Evolutionary conservation across 2,329 filamentous ascomycete species (phyloP).

Genomic region (Claviceps pusilla): DNA sequence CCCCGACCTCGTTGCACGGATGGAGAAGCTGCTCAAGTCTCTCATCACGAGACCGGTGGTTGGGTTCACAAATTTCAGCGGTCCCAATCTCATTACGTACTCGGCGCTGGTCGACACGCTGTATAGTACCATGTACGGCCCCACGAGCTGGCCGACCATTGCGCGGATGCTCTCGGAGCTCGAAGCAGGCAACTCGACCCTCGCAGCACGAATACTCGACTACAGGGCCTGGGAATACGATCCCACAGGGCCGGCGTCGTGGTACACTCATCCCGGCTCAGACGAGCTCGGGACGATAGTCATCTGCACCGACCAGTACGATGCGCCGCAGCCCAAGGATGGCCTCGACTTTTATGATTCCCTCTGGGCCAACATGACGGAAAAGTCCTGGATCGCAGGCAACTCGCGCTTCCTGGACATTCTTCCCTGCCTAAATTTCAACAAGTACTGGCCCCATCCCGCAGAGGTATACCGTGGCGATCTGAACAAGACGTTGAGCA

Average conservation of each 20-base stretch:
- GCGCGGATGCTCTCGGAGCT: slow-evolving; percentile 29
- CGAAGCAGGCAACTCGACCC: slow-evolving; percentile 29
- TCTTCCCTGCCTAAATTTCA: slow-evolving; percentile 32
- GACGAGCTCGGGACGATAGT: slow-evolving; percentile 27
- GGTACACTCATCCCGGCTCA: slow-evolving; percentile 16
- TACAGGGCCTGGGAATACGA: slow-evolving; percentile 25
- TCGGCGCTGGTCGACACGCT: slow-evolving; percentile 24
- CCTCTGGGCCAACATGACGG: slow-evolving; percentile 33
- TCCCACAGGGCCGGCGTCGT: slow-evolving; percentile 19
- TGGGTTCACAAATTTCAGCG: slow-evolving; percentile 23
- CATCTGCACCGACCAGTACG: slow-evolving; percentile 31
- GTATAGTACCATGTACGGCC: slow-evolving; percentile 28
- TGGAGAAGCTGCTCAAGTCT: slow-evolving; percentile 23
- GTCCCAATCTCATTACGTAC: slow-evolving; percentile 31
- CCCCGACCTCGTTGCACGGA: slow-evolving; percentile 21
- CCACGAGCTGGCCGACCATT: slow-evolving; percentile 25
- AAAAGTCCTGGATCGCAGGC: slow-evolving; percentile 29
- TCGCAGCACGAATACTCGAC: slow-evolving; percentile 25
- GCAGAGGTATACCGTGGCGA: slow-evolving; percentile 33
- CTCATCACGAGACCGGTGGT: slow-evolving; percentile 23
- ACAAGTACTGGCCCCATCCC: slow-evolving; percentile 28
- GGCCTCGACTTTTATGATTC: slow-evolving; percentile 30
- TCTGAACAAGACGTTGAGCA: slow-evolving; percentile 26
- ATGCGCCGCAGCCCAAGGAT: slow-evolving; percentile 23
- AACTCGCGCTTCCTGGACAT: slow-evolving; percentile 30